These are phyloP conservation scores for Rauvolfia tetraphylla DNA, from an alignment of 257 asterid genomes.

Conservation along the genomic window DNA sequence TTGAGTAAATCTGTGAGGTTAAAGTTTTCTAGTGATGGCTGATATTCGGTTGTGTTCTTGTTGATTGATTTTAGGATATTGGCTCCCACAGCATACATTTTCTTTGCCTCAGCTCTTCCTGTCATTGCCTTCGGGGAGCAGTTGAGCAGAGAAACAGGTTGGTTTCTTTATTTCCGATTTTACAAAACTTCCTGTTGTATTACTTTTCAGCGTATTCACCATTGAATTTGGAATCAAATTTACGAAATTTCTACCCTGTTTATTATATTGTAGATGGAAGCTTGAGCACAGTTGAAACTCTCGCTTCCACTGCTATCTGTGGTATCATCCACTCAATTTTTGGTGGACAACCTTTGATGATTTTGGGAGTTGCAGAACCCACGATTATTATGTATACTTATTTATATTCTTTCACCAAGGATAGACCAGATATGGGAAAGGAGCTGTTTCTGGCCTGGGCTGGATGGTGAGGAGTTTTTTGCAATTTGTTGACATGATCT, in stretches of 20 bases:
- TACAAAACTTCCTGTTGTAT: not conserved
- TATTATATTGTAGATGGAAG: conserved; percentile 52
- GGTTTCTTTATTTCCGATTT: not conserved
- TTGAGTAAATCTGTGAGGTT: not conserved
- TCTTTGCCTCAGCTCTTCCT: conserved; percentile 95
- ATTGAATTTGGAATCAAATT: not conserved
- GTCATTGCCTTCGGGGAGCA: conserved; percentile 94
- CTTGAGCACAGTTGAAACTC: conserved; percentile 82
- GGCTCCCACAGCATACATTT: conserved; percentile 84
- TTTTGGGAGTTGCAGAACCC: conserved; percentile 95
- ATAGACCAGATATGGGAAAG: conserved; percentile 50
- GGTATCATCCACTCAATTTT: conserved; percentile 76
- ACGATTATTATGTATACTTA: conserved; percentile 88
- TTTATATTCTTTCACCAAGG: conserved; percentile 55
- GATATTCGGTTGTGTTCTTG: not conserved
- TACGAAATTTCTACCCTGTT: not conserved
- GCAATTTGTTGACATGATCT: not conserved
- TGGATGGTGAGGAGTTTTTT: conserved; percentile 54
- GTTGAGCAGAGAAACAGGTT: conserved; percentile 86
- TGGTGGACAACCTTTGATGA: conserved; percentile 91
- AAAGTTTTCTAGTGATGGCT: not conserved
- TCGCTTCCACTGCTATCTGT: conserved; percentile 79
- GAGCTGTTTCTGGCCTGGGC: conserved; percentile 84
- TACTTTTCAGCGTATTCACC: not conserved
- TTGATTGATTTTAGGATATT: conserved; percentile 56